phyloP scores from a whole-genome alignment of 306 rosid genomes.

The Malus sieversii region DNA sequence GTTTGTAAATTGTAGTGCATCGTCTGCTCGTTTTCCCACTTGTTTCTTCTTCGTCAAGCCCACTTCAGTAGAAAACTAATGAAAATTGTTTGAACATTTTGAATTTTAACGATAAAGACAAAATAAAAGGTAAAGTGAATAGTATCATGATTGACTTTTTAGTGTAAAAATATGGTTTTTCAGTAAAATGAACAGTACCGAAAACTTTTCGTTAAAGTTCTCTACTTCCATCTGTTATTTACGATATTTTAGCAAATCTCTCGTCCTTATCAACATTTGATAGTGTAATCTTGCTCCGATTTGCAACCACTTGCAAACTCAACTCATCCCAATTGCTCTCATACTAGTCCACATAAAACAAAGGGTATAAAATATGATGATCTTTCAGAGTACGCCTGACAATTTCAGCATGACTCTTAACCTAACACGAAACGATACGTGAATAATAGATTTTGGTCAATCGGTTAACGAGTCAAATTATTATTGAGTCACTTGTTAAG shows the following conservation, averaged over 20 bases:
- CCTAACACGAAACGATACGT: rapidly evolving
- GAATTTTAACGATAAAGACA: too few species aligned
- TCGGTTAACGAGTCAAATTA: rapidly evolving
- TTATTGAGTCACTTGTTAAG: too few species aligned
- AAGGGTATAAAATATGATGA: not conserved
- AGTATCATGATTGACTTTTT: too few species aligned
- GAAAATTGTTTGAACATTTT: too few species aligned
- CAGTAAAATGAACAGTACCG: too few species aligned
- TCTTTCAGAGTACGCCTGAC: too few species aligned
- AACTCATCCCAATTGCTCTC: not conserved
- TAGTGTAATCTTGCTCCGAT: not conserved
- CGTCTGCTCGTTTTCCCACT: not conserved
- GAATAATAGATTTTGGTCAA: too few species aligned
- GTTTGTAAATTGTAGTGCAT: not conserved
- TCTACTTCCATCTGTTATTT: not conserved
- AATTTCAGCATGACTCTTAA: too few species aligned
- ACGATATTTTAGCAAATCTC: not conserved
- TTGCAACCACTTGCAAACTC: not conserved
- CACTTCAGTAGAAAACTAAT: too few species aligned
- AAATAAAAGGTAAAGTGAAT: too few species aligned
- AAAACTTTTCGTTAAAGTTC: too few species aligned
- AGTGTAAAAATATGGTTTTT: too few species aligned
- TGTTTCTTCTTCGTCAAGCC: not conserved
- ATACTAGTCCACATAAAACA: not conserved
- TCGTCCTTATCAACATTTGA: not conserved